Evolutionary conservation across 495 filamentous ascomycete species (phyloP), one percentile per base, ranked within the genome.

Genomic region (Penicillium dipodomyicola): DNA sequence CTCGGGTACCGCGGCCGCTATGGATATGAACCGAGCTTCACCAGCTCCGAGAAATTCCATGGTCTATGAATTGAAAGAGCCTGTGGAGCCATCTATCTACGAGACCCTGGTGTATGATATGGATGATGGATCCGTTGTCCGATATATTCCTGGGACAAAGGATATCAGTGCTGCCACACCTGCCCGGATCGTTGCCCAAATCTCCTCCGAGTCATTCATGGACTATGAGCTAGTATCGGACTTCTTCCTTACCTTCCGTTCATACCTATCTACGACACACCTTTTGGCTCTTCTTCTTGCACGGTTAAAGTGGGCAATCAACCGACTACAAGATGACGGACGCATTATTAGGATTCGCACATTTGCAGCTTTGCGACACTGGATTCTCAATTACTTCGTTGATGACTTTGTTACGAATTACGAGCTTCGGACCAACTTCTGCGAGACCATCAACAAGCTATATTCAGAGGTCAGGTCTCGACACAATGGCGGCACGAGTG

Each of bases 191-290:
- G 90, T 99, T 44, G 93, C 92, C n/a, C 91, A 99, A 70, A 96
- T 99, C 56, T 97, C 94, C 4, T 97, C 95, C 17, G 90, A 92
- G 19, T 88, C 84, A 47, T 97, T 97, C 69, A 83, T 99, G 58
- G 94, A 99, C 69, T 99, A 99, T 71, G 93, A 97, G 67, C 82
- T 99, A 6, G 81, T 99, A 1, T 97, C 95, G 0, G 94, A 97
- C 71, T 99, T 99, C 76, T 99, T 99, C 65, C 84, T 98, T 37
- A 97, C 95, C 1, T 97, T 88, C 62, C 90, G 94, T 23, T 81
- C 85, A 7, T 99, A 96, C 64, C 74, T 97, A 54, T 83, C 89
- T 1, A 77, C 88, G 0, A 76, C 77, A 14, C 87, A 92, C 59
- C 80, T 99, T 4, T 80, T 94, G 14, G 83, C 85, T 45, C 88